phyloP scores from a whole-genome alignment of 1,284 basidiomycete species.

The Heterobasidion annosum region DNA sequence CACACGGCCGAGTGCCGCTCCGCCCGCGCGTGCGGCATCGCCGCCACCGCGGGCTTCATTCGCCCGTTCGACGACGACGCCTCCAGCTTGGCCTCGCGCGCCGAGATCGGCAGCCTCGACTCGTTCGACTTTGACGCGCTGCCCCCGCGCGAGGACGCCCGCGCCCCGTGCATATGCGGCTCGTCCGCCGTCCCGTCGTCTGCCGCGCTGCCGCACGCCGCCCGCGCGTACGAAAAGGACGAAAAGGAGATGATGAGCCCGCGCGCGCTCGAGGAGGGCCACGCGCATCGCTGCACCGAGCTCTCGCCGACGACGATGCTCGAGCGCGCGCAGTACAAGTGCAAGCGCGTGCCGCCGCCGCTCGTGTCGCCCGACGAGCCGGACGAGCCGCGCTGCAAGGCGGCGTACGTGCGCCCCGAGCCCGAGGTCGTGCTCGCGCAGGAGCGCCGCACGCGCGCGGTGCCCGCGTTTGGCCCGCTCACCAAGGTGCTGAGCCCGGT shows the following conservation, averaged over 20 bases:
- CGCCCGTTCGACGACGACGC: conserved; percentile 36
- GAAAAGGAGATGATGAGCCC: neutral
- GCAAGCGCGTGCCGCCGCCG: conserved; percentile 13
- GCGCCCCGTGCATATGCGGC: conserved; percentile 10
- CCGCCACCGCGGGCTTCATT: conserved; percentile 48
- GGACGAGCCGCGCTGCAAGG: neutral
- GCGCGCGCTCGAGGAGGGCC: conserved; percentile 2
- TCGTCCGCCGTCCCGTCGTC: conserved; percentile 10
- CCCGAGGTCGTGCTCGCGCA: neutral
- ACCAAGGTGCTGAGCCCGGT: conserved; percentile 62
- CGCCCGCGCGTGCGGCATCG: conserved; percentile 12
- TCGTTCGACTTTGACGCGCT: conserved; percentile 56
- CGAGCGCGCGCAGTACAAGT: conserved; percentile 18
- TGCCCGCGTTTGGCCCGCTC: conserved; percentile 65
- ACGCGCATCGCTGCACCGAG: conserved; percentile 2
- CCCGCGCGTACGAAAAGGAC: conserved; percentile 2
- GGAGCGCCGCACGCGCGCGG: conserved; percentile 25
- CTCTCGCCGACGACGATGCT: conserved; percentile 14
- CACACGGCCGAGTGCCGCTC: conserved; percentile 14
- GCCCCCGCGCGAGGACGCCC: conserved; percentile 14
- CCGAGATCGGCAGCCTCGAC: conserved; percentile 30
- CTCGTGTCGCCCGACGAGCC: neutral
- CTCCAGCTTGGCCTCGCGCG: conserved; percentile 7
- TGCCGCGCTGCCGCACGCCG: conserved; percentile 8
- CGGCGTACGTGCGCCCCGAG: neutral